These are phyloP conservation scores for Coffea humblotiana DNA, from an alignment of 305 asterid species.

Conservation along the genomic window DNA sequence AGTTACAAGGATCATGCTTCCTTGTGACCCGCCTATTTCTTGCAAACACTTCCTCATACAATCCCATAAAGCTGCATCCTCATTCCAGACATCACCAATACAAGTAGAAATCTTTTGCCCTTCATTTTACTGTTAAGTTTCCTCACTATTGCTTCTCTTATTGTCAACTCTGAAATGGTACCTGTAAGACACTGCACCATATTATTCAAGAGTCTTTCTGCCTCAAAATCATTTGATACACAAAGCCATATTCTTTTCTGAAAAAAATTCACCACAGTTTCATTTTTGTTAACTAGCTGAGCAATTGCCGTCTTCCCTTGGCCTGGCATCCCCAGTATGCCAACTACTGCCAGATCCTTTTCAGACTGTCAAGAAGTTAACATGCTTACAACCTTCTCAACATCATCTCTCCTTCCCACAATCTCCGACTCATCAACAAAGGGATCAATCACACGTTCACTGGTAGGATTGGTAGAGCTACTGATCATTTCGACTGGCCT, in stretches of 20 bases:
- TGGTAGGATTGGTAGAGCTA: no score
- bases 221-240: slow-evolving; percentile 24
- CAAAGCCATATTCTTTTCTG: slow-evolving; percentile 25
- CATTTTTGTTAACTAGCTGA: slow-evolving; percentile 8
- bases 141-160: background rate
- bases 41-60: background rate
- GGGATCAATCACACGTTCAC: no score
- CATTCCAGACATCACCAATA: slow-evolving; percentile 8
- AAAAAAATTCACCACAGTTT: slow-evolving; percentile 11
- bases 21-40: background rate
- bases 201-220: slow-evolving; percentile 19
- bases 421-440: no score
- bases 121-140: background rate
- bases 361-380: background rate
- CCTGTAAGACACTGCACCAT: background rate
- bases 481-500: no score
- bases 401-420: background rate
- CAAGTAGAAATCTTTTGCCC: background rate
- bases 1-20: slow-evolving; percentile 28
- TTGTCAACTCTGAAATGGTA: no score
- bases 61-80: background rate
- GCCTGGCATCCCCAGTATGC: background rate
- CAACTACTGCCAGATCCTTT: background rate
- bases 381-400: background rate
- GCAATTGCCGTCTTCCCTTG: slow-evolving; percentile 5